phyloP scores from a whole-genome alignment of 495 filamentous ascomycete genomes.

The Penicillium macrosclerotiorum region DNA sequence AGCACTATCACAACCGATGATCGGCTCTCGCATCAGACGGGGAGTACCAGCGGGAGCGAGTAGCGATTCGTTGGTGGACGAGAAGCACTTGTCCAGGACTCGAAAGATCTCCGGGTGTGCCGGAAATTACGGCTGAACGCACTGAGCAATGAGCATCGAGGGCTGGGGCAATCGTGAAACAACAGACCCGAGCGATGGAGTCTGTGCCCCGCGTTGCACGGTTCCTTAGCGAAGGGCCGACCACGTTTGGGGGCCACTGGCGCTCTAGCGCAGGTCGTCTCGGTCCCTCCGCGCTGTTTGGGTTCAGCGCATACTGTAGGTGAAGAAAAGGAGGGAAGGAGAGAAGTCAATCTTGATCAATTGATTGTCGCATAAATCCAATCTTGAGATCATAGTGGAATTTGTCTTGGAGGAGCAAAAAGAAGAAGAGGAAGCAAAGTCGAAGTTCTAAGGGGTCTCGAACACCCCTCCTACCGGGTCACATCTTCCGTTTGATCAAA shows the following conservation, averaged over 20 bases:
- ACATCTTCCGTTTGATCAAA: slow-evolving; percentile 5
- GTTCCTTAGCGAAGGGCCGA: slow-evolving; percentile 7
- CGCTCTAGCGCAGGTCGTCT: neutral
- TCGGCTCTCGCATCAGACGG: too few relatives aligned
- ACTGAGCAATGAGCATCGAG: slow-evolving; percentile 8
- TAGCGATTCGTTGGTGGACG: neutral
- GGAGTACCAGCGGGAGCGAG: too few relatives aligned
- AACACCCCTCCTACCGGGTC: too few relatives aligned
- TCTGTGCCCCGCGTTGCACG: slow-evolving; percentile 19
- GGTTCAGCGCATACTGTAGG: too few relatives aligned
- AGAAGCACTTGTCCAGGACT: neutral
- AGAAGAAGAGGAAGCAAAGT: neutral
- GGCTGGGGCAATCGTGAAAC: slow-evolving; percentile 10
- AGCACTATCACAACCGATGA: too few relatives aligned
- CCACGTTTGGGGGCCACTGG: slow-evolving; percentile 13
- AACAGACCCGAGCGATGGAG: slow-evolving; percentile 3
- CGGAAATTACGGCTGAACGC: slow-evolving; percentile 10
- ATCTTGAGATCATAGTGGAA: too few relatives aligned
- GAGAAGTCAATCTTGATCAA: too few relatives aligned
- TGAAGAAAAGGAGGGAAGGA: too few relatives aligned
- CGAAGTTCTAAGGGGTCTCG: too few relatives aligned
- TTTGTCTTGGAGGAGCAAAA: neutral
- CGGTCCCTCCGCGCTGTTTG: neutral
- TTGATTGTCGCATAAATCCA: too few relatives aligned
- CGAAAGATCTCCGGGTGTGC: slow-evolving; percentile 4